Evolutionary conservation across 208 protist species (phyloP).

Genomic region (Leishmania mexicana): DNA sequence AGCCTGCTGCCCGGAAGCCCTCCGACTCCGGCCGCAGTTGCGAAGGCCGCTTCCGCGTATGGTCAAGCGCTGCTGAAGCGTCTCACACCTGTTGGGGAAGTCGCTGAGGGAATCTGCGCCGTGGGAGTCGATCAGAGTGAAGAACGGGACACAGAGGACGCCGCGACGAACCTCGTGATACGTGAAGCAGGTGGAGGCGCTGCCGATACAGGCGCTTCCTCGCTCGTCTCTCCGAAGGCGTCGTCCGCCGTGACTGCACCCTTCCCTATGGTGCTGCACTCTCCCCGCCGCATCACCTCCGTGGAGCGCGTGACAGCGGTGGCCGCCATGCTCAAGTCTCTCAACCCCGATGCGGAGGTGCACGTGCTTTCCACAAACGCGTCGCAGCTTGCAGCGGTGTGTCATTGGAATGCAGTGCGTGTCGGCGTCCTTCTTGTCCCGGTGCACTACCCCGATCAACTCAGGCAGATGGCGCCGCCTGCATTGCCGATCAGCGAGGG

Average conservation of each 20-base stretch:
- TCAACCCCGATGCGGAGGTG: slow-evolving; percentile 83
- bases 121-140: not conserved
- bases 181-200: not conserved
- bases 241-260: not conserved
- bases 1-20: slow-evolving; percentile 14
- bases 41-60: slow-evolving; percentile 12
- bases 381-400: slow-evolving; percentile 57
- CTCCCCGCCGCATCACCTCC: slow-evolving; percentile 53
- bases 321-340: slow-evolving; percentile 84
- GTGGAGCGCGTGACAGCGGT: slow-evolving; percentile 78
- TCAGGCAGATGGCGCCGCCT: slow-evolving; percentile 62
- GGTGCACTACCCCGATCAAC: slow-evolving; percentile 76
- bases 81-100: slow-evolving; percentile 11
- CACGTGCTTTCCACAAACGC: slow-evolving; percentile 74
- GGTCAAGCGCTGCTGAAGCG: slow-evolving; percentile 22
- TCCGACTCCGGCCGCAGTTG: not conserved
- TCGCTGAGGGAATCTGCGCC: not conserved
- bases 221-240: not conserved
- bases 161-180: slow-evolving; percentile 1
- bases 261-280: slow-evolving; percentile 30
- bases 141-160: not conserved
- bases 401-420: slow-evolving; percentile 53
- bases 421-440: slow-evolving; percentile 27
- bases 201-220: not conserved
- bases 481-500: slow-evolving; percentile 13